Evolutionary conservation across 108 stramenopile species (phyloP).

Genomic region (Parmales sp.): DNA sequence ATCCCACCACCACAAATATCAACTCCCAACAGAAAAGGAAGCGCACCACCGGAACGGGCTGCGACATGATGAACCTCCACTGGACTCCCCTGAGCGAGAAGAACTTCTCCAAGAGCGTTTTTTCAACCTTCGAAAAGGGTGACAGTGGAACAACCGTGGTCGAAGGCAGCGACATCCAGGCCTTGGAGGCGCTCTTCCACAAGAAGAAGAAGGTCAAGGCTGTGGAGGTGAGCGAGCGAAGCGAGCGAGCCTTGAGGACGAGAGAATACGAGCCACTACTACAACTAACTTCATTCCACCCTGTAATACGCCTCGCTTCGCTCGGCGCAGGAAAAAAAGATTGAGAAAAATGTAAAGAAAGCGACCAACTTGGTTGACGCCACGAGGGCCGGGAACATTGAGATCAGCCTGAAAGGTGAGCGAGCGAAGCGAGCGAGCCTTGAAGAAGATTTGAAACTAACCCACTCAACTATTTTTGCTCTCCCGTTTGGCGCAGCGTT

Average conservation of each 20-base stretch:
- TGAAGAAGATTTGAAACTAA: too few species aligned
- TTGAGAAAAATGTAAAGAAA: constrained; percentile 29
- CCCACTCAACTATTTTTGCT: too few species aligned
- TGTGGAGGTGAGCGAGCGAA: constrained; percentile 21
- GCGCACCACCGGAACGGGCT: constrained; percentile 19
- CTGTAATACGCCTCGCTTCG: too few species aligned
- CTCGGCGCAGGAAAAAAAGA: too few species aligned
- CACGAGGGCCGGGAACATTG: constrained; percentile 66
- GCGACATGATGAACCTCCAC: constrained; percentile 49
- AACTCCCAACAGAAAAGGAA: too few species aligned
- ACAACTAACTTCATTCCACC: too few species aligned
- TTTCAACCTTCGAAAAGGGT: constrained; percentile 16
- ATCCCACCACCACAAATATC: too few species aligned
- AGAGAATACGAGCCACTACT: too few species aligned
- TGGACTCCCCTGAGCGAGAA: constrained; percentile 64
- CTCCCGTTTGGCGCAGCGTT: too few species aligned
- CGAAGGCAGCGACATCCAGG: constrained; percentile 47
- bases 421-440: too few species aligned
- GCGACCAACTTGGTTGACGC: constrained; percentile 68
- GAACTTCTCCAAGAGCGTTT: constrained; percentile 45
- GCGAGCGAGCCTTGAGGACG: neutral
- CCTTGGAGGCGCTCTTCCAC: constrained; percentile 64
- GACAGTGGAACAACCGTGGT: constrained; percentile 20
- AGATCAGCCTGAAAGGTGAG: constrained; percentile 71
- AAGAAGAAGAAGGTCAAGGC: constrained; percentile 38